Base-by-base conservation (phyloP, 2,329 filamentous ascomycete genomes). In the Aspergillaceae sp. region DNA sequence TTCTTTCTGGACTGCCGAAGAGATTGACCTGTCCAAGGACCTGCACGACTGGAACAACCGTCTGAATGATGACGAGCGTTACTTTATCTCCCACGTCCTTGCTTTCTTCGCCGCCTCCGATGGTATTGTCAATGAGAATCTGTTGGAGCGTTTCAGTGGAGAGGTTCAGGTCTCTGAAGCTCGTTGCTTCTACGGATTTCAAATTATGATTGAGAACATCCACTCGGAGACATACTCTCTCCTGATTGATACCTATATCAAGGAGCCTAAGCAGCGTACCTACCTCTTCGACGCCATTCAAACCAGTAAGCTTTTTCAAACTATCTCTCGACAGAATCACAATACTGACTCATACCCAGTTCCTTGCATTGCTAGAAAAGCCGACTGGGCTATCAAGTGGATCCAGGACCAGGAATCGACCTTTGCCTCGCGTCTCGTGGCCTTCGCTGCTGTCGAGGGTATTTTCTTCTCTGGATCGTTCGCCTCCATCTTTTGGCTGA, bases 141-240 rank as follows among this genome's bases (percentile, higher is more conserved):
- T 98, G 27, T 83, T 98, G 50, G 90, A 97, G 80, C 87, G 92
- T 53, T 98, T 98, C 82, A 94, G 87, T 63, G 84, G 81, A 55
- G 92, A 98, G 73, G 91, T 98, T 29, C 92, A 98, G 74, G 83
- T 97, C 48, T 91, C 92, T 7, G 92, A 98, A 74, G 92, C 92
- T 54, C 89, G 92, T 63, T 98, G 92, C 83, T 98, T 98, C 80
- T 98, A 98, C 71, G 92, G 92, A 55, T 98, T 98, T 81, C 92
- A 98, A 77, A 97, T 97, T 76, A 98, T 98, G 92, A 97, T 98
- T 87, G 92, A 98, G 79, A 98, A 98, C 76, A 95, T 98, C 63
- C 92, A 98, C 80, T 96, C 92, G 10, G 92, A 98, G 77, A 98
- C 92, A 45, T 98, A 98, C 80, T 97, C 91, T 19, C 84, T 98